These are phyloP conservation scores for Colletotrichum sp. DNA, from an alignment of 2,329 filamentous ascomycete species.

Conservation along the genomic window DNA sequence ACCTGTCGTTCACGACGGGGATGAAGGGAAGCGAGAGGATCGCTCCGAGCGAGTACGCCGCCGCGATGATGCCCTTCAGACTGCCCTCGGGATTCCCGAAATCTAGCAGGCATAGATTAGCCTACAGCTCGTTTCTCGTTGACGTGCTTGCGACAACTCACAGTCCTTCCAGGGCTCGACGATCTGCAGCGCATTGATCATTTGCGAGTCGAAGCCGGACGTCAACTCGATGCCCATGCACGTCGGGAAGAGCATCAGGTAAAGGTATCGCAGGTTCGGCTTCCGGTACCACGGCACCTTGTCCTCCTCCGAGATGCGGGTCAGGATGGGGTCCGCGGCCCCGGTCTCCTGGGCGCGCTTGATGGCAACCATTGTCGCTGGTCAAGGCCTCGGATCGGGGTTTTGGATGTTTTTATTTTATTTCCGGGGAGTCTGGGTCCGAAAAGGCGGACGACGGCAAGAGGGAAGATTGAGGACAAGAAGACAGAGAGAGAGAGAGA, in stretches of 20 bases:
- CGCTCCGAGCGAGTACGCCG: slow-evolving; percentile 64
- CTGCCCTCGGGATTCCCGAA: slow-evolving; percentile 49
- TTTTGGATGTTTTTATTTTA: not conserved
- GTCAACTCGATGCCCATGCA: slow-evolving; percentile 65
- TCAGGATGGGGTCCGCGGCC: slow-evolving; percentile 32
- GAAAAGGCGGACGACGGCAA: not conserved
- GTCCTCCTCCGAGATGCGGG: slow-evolving; percentile 37
- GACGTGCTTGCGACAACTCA: slow-evolving; percentile 24
- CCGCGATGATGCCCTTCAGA: slow-evolving; percentile 58
- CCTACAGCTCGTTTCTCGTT: too few relatives aligned
- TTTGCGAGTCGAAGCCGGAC: slow-evolving; percentile 49
- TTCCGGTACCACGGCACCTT: slow-evolving; percentile 60
- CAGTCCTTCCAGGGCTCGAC: slow-evolving; percentile 38
- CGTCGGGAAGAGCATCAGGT: slow-evolving; percentile 62
- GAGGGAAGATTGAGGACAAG: too few relatives aligned
- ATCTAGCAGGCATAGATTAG: slow-evolving; percentile 27
- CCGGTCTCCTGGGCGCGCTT: slow-evolving; percentile 16
- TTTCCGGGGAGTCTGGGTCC: not conserved
- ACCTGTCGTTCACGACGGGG: slow-evolving; percentile 56
- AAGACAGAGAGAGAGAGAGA: too few relatives aligned
- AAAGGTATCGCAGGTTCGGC: slow-evolving; percentile 60
- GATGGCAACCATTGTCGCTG: slow-evolving; percentile 10
- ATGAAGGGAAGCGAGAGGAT: slow-evolving; percentile 63
- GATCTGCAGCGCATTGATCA: slow-evolving; percentile 49
- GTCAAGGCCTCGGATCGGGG: not conserved